Evolutionary conservation across 2,329 filamentous ascomycete species (phyloP), one percentile per base, ranked within the genome.

Genomic region (Cylindrodendrum hubeiense): DNA sequence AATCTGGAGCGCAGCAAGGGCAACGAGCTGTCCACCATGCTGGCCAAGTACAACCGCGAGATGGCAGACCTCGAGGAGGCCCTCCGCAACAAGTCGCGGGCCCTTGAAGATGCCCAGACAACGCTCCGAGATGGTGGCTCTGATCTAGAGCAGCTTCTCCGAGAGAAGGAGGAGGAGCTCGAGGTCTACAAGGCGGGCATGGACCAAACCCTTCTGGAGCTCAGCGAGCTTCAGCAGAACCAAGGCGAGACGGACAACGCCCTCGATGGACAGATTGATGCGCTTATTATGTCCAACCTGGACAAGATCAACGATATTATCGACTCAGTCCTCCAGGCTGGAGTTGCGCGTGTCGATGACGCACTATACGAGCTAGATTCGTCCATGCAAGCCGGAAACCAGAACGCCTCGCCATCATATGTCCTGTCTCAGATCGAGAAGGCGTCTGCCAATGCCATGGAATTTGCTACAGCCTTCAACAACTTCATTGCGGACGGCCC

Each of bases 181-280:
- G 96, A 98, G 80, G 95, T 98, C 50, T 97, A 97, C 87, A 97
- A 98, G 83, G 94, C 95, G 49, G 95, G 94, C 74, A 97, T 99
- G 93, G 96, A 99, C 77, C 93, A 98, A 82, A 95, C 95, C 3
- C 84, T 99, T 62, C 88, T 98, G 56, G 95, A 98, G 81, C 86
- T 99, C 65, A 95, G 97, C 76, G 94, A 98, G 76, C 84, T 98
- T 68, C 94, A 89, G 85, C 85, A 90, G 80, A 91, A 87, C 75
- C 89, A 91, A 77, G 91, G 89, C 75, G 92, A 91, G 61, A 91
- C 90, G 12, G 95, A 98, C 76, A 84, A 91, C 67, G 94, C 91
- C 3, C 85, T 97, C 59, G 95, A 98, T 76, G 92, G 93, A 34
- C 93, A 97, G 79, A 94, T 99, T 67, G 95, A 98, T 79, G 91